Evolutionary conservation across 140 eudicot genomes (phyloP).

Genomic region (Erigeron philadelphicus): DNA sequence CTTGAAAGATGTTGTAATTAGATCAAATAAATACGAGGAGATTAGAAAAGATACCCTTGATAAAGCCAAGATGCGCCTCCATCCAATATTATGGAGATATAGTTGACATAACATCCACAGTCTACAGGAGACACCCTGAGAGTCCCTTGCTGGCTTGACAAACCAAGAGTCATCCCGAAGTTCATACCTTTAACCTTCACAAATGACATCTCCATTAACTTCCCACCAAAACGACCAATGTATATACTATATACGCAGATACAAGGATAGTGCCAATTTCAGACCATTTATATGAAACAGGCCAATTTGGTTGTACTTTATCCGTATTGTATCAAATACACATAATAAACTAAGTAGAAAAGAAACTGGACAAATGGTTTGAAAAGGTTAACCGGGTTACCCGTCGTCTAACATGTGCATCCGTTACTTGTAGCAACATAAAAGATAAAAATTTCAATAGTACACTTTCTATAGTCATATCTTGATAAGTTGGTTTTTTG

Average conservation of each 20-base stretch:
- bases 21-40: conserved; percentile 6
- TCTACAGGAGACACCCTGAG: conserved; percentile 59
- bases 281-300: background rate
- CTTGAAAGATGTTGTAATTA: conserved; percentile 8
- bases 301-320: background rate
- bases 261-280: background rate
- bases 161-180: conserved; percentile 53
- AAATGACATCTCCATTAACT: conserved; percentile 37
- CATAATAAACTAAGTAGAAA: too few relatives aligned
- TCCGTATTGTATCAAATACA: background rate
- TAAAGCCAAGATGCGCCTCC: conserved; percentile 99
- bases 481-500: too few relatives aligned
- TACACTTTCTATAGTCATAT: too few relatives aligned
- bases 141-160: conserved; percentile 58
- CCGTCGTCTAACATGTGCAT: too few relatives aligned
- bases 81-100: conserved; percentile 53
- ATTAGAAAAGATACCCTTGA: conserved; percentile 64
- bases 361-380: too few relatives aligned
- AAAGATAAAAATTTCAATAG: too few relatives aligned
- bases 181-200: conserved; percentile 89
- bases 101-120: conserved; percentile 66
- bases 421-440: too few relatives aligned
- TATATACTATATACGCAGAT: background rate
- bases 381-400: too few relatives aligned
- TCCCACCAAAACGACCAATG: background rate